Base-by-base conservation (phyloP, 1,139 yeast species). In the Saccharomyces pastorianus region DNA sequence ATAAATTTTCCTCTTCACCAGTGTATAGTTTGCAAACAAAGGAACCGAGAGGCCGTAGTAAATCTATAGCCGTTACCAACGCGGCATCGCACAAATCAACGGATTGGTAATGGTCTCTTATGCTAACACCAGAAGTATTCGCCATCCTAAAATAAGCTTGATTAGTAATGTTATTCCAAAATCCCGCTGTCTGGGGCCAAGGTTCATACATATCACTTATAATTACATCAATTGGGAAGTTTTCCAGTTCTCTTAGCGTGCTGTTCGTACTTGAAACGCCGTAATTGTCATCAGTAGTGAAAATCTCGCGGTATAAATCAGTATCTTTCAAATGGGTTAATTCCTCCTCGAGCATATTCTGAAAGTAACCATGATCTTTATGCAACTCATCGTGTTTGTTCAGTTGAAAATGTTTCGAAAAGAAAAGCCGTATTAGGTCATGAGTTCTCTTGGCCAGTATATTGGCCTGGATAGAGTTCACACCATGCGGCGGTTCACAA, bases 61-160 rank as follows among this genome's bases (percentile, higher is more conserved):
- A 68, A 57, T 84, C 88, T 52, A 88, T 79, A 2, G 90, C 83
- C 54, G 91, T 78, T 11, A 88, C 76, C 56, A 93, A 72, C 0
- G 96, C 91, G 0, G 98, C 96, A 66, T 93, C 97, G 59, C 97
- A 93, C 54, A 93, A 73, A 68, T 91, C 96, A 80, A 82, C 57
- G 1, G 67, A 67, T 53, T 76, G 75, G 2, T 76, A 69, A 65
- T 85, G 91, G 64, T 85, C 91, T 59, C 80, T 76, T 17, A 82
- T 76, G 2, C 79, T 75, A 34, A 83, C 66, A 23, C 91, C 91
- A 14, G 85, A 72, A 2, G 89, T 83, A 64, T 85, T 85, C 52
- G 86, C 84, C 82, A 85, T 81, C 90, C 90, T 85, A 71, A 66
- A 63, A 67, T 80, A 84, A 13, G 97, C 96, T 61, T 79, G 78